Percentiles rank a stretch among this genome's conserved stretches.
phyloP scores from a whole-genome alignment of 1,284 basidiomycete species.

The Pholiota adiposa region DNA sequence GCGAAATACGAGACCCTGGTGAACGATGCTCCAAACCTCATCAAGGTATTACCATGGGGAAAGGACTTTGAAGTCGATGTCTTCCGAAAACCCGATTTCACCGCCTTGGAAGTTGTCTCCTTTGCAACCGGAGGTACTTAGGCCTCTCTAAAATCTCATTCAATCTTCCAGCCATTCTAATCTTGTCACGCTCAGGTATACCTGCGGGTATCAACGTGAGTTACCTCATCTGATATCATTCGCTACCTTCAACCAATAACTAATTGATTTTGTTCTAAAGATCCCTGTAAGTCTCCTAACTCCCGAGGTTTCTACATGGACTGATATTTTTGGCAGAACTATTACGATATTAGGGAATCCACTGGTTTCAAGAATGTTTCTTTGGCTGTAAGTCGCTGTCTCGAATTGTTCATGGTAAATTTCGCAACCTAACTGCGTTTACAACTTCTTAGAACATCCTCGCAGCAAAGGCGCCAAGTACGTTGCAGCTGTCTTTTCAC shows the following conservation, averaged over 20 bases:
- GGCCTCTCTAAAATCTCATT: neutral
- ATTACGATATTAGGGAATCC: constrained; percentile 80
- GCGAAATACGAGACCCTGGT: constrained; percentile 82
- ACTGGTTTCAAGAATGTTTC: constrained; percentile 87
- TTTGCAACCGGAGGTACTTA: constrained; percentile 78
- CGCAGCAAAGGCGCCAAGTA: constrained; percentile 82
- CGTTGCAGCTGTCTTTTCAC: constrained; percentile 24
- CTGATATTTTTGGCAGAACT: constrained; percentile 49
- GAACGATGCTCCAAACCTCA: constrained; percentile 71
- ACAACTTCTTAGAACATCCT: constrained; percentile 64
- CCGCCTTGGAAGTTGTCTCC: constrained; percentile 77
- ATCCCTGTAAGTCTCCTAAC: constrained; percentile 60
- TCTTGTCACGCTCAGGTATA: constrained; percentile 54
- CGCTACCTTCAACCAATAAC: neutral
- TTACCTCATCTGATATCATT: constrained; percentile 2
- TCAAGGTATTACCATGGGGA: constrained; percentile 85
- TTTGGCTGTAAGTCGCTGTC: constrained; percentile 54
- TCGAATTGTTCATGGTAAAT: neutral
- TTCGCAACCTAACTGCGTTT: neutral
- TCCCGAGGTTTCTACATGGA: no score
- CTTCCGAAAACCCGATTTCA: constrained; percentile 88
- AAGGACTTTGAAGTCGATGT: constrained; percentile 80
- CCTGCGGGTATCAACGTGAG: constrained; percentile 82
- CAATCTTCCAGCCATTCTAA: neutral
- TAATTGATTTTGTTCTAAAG: constrained; percentile 35